phyloP scores from a whole-genome alignment of 495 filamentous ascomycete species.

The Bathelium albidoporum region DNA sequence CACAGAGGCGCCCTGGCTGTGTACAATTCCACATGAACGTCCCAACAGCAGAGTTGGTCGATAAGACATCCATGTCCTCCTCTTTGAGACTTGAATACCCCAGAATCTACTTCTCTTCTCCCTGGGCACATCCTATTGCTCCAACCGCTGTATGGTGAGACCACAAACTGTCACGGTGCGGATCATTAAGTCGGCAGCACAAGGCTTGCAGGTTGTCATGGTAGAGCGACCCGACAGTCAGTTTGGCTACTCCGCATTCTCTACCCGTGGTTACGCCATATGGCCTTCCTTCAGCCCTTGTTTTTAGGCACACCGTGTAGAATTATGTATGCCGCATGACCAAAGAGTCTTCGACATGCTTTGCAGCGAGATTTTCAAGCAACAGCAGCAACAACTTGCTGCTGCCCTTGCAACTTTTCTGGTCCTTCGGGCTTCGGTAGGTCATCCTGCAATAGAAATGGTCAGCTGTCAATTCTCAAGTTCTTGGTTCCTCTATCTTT shows the following conservation, averaged over 20 bases:
- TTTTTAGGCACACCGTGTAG: too few species aligned
- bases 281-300: too few species aligned
- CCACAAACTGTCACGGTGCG: too few species aligned
- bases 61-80: neutral
- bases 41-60: neutral
- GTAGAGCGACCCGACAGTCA: too few species aligned
- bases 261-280: too few species aligned
- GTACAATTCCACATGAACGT: neutral
- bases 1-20: neutral
- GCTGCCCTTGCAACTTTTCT: slow-evolving; percentile 9
- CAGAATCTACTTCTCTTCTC: neutral
- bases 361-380: slow-evolving; percentile 10
- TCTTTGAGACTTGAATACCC: neutral
- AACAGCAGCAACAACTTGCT: slow-evolving; percentile 28
- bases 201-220: too few species aligned
- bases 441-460: slow-evolving; percentile 28
- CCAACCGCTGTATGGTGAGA: too few species aligned
- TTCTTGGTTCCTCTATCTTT: neutral
- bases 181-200: too few species aligned
- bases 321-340: too few species aligned
- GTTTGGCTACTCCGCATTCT: too few species aligned
- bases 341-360: neutral
- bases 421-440: slow-evolving; percentile 33
- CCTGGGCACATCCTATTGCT: too few species aligned
- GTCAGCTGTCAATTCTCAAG: neutral